Conservation (phyloP, 306 rosid genomes). For the Astragalus glycyphyllos region DNA sequence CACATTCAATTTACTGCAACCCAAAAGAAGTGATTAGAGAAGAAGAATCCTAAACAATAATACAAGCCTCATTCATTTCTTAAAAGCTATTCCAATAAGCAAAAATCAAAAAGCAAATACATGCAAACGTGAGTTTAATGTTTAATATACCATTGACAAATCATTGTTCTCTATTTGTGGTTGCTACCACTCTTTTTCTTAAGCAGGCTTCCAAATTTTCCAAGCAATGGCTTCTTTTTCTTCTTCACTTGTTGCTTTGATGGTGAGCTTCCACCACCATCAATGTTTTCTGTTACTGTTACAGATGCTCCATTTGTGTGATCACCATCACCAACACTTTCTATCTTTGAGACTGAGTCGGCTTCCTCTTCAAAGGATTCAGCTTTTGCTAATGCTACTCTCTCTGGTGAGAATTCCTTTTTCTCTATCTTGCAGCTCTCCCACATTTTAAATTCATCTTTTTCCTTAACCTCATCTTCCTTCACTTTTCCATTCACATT, state of each 20-base stretch:
- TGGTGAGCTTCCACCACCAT: constrained; percentile 64
- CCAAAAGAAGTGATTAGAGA: constrained; percentile 42
- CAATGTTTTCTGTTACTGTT: constrained; percentile 56
- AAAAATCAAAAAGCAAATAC: constrained; percentile 61
- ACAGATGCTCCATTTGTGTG: constrained; percentile 63
- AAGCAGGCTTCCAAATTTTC: constrained; percentile 87
- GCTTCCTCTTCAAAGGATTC: constrained; percentile 75
- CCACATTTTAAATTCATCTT: constrained; percentile 87
- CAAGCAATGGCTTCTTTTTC: constrained; percentile 88
- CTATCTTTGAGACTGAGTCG: constrained; percentile 70
- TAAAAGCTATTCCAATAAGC: constrained; percentile 62
- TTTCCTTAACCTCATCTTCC: constrained; percentile 56
- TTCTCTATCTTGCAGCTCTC: constrained; percentile 95
- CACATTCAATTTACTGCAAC: constrained; percentile 52
- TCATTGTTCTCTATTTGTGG: constrained; percentile 69
- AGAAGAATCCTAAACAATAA: constrained; percentile 52
- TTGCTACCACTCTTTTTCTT: constrained; percentile 84
- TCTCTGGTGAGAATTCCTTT: constrained; percentile 89
- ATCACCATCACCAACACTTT: constrained; percentile 55
- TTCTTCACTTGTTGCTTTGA: constrained; percentile 75
- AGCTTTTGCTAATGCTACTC: constrained; percentile 66
- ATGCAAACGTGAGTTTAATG: constrained; percentile 54
- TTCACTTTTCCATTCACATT: constrained; percentile 57
- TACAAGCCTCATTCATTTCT: constrained; percentile 73
- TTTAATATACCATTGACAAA: constrained; percentile 46